These are phyloP conservation scores for Tulasnella sp. DNA, from an alignment of 768 basidiomycete genomes.

Conservation along the genomic window DNA sequence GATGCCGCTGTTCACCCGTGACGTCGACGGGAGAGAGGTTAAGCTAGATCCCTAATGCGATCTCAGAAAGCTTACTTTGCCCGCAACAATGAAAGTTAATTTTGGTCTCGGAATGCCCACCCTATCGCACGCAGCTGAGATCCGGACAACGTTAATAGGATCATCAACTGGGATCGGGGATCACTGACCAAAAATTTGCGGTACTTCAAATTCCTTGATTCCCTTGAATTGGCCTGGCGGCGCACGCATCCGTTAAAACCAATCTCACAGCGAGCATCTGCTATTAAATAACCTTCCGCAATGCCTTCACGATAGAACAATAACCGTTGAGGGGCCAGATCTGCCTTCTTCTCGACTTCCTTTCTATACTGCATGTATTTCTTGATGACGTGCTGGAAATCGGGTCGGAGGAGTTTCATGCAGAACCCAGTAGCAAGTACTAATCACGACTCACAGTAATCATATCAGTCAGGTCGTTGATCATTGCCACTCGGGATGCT, in stretches of 20 bases:
- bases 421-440: too few relatives aligned
- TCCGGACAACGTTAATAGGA: too few relatives aligned
- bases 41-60: conserved; percentile 35
- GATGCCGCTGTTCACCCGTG: conserved; percentile 50
- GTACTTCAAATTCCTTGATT: neutral
- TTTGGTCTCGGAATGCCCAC: conserved; percentile 50
- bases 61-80: conserved; percentile 43
- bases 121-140: conserved; percentile 60
- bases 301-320: conserved; percentile 29
- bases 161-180: neutral
- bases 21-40: too few relatives aligned
- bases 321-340: conserved; percentile 21
- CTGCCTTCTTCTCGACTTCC: conserved; percentile 21
- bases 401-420: too few relatives aligned
- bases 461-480: conserved; percentile 34
- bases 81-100: conserved; percentile 75
- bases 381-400: conserved; percentile 23
- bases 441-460: neutral
- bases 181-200: conserved; percentile 12
- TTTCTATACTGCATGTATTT: conserved; percentile 27
- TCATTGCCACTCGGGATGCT: conserved; percentile 67
- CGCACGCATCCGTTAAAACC: too few relatives aligned
- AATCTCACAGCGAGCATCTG: neutral
- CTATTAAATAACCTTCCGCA: conserved; percentile 20
- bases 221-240: conserved; percentile 14